Evolutionary conservation across 2,329 filamentous ascomycete species (phyloP), one percentile per base, ranked within the genome.

Genomic region (Lecanoromycetidae sp.): DNA sequence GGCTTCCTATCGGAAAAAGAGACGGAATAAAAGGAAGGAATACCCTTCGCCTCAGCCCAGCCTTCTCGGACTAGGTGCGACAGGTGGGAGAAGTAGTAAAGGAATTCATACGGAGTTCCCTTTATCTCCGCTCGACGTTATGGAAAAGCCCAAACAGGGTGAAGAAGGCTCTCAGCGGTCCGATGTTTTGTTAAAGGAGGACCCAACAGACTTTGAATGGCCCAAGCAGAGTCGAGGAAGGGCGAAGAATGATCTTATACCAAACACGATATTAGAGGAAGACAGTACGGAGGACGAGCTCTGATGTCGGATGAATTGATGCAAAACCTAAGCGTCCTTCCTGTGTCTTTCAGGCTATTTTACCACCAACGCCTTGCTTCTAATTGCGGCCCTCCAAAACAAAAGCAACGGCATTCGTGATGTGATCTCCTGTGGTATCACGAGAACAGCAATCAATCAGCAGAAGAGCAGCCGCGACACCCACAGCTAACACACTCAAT

Each of bases 401-500:
- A 30, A 30, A 13, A 10, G n/a, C 26, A n/a, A 20, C 26, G 26
- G 10, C 25, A 6, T 19, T 13, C 15, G 3, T 42, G 19, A 39
- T 32, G 19, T 13, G 25, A 32, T 8, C 10, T 33, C 33, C 36
- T 42, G 9, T 39, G 30, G 23, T 47, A 40, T 15, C 30, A 27
- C n/a, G 19, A n/a, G 10, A 20, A 35, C 10, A 26, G 13, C 6
- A 23, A 15, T 54, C 46, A 54, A 29, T 94, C 88, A 60, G 79
- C 84, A 38, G 87, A 94, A 13, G 85, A 77, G 64, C 90, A 96
- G 1, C 90, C 90, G 60, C 85, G 75, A 64, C 91, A 98, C 7
- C 91, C 91, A 65, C 91, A 98, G 66, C 78, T 94, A 43, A 96
- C 87, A 61, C 91, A 98, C 65, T 96, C 83, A 26, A 96, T 81